phyloP scores from a whole-genome alignment of 352 stramenopile species.

The Phytophthora vignae region DNA sequence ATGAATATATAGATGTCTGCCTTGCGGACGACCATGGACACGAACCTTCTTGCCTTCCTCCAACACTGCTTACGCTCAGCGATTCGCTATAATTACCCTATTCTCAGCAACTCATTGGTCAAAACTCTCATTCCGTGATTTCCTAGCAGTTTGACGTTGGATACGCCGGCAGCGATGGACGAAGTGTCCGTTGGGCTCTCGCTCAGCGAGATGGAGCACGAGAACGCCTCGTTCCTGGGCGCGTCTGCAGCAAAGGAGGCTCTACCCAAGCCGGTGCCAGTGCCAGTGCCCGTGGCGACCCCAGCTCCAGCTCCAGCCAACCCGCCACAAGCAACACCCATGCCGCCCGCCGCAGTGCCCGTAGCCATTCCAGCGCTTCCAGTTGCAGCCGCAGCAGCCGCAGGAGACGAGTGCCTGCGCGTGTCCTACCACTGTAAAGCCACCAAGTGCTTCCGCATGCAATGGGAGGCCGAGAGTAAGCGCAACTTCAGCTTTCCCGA shows the following conservation, averaged over 20 bases:
- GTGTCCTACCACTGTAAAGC: constrained; percentile 74
- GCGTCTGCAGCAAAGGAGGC: not conserved
- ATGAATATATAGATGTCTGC: constrained; percentile 49
- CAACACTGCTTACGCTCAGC: not conserved
- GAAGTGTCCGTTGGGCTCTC: constrained; percentile 47
- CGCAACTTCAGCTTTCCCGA: not conserved
- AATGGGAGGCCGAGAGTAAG: constrained; percentile 86
- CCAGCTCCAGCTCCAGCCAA: not conserved
- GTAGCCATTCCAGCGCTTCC: too few relatives aligned
- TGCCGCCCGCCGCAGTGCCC: constrained; percentile 1
- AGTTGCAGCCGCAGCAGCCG: constrained; percentile 15
- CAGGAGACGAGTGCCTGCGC: constrained; percentile 58
- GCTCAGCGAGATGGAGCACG: constrained; percentile 38
- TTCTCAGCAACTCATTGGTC: constrained; percentile 26
- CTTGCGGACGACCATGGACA: constrained; percentile 17
- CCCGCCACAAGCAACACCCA: constrained; percentile 5
- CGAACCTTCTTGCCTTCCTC: not conserved
- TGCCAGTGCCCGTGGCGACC: not conserved
- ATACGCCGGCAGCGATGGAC: constrained; percentile 31
- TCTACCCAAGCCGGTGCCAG: constrained; percentile 1
- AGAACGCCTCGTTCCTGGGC: constrained; percentile 46
- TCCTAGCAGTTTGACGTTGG: constrained; percentile 6
- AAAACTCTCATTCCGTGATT: constrained; percentile 16
- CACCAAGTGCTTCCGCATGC: constrained; percentile 71
- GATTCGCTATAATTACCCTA: constrained; percentile 22